Conservation (phyloP, 306 rosid species). For the Rosa lucieae region DNA sequence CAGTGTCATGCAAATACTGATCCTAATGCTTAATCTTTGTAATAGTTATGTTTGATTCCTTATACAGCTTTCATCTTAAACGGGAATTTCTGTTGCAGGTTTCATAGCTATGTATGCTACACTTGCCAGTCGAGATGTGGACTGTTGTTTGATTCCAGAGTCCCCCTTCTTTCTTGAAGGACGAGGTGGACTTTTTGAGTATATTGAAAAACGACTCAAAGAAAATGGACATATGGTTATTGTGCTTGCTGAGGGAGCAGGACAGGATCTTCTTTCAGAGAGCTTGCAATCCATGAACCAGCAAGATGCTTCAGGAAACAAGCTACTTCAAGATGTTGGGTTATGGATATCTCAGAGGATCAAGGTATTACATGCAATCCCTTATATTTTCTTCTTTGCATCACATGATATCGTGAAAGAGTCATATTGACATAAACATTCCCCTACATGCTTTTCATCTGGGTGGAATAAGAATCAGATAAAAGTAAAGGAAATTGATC, state of each 20-base stretch:
- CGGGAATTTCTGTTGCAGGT: slow-evolving; percentile 46
- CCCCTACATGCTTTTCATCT: neutral
- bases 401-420: neutral
- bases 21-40: neutral
- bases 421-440: neutral
- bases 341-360: slow-evolving; percentile 83
- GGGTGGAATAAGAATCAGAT: neutral
- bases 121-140: slow-evolving; percentile 92
- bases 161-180: slow-evolving; percentile 92
- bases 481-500: neutral
- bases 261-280: slow-evolving; percentile 80
- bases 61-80: slow-evolving; percentile 3
- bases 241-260: slow-evolving; percentile 92
- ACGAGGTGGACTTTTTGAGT: slow-evolving; percentile 78
- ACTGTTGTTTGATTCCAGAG: slow-evolving; percentile 92
- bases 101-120: slow-evolving; percentile 95
- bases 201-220: slow-evolving; percentile 58
- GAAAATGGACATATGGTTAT: slow-evolving; percentile 88
- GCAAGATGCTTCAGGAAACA: slow-evolving; percentile 91
- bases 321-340: slow-evolving; percentile 71
- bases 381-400: neutral
- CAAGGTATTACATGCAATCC: slow-evolving; percentile 50
- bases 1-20: neutral
- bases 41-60: slow-evolving; percentile 9
- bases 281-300: slow-evolving; percentile 53